A percentile compares a stretch with the other conserved stretches of the same genome.
Evolutionary conservation across 805 yeast species (phyloP).

Genomic region (Candida xiaguanensis): DNA sequence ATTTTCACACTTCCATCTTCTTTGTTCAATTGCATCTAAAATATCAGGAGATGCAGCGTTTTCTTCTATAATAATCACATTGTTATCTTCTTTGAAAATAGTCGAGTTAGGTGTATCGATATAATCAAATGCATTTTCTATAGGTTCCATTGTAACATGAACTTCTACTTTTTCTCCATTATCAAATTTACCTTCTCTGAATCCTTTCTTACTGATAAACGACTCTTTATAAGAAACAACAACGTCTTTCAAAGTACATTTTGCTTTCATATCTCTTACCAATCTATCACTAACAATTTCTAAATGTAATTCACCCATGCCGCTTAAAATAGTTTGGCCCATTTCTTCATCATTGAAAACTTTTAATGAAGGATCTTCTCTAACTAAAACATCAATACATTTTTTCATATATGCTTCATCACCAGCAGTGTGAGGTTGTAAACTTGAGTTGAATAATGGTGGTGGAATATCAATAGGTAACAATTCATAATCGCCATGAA

Average conservation of each 20-base stretch:
- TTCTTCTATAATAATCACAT: slow-evolving; percentile 37
- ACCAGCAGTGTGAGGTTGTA: slow-evolving; percentile 81
- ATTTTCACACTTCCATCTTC: slow-evolving; percentile 48
- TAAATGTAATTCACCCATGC: slow-evolving; percentile 96
- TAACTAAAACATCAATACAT: slow-evolving; percentile 60
- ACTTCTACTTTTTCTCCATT: slow-evolving; percentile 19
- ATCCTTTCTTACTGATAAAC: slow-evolving; percentile 10
- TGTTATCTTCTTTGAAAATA: slow-evolving; percentile 45
- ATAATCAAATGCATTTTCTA: slow-evolving; percentile 37
- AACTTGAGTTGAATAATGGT: slow-evolving; percentile 82
- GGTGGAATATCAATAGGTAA: slow-evolving; percentile 86
- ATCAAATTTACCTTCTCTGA: slow-evolving; percentile 15
- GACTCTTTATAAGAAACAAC: slow-evolving; percentile 90
- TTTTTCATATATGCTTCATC: slow-evolving; percentile 72
- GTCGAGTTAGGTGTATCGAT: slow-evolving; percentile 40
- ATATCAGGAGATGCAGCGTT: slow-evolving; percentile 25
- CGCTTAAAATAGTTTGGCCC: slow-evolving; percentile 84
- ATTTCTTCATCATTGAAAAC: slow-evolving; percentile 74
- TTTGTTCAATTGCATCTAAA: slow-evolving; percentile 23
- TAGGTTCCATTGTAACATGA: slow-evolving; percentile 28
- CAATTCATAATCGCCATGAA: slow-evolving; percentile 48
- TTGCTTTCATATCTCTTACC: slow-evolving; percentile 77
- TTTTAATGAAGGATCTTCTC: slow-evolving; percentile 88
- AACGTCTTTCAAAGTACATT: slow-evolving; percentile 74
- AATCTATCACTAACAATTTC: slow-evolving; percentile 83